phyloP scores from a whole-genome alignment of 345 rosid genomes.

The Populus pruinosa region DNA sequence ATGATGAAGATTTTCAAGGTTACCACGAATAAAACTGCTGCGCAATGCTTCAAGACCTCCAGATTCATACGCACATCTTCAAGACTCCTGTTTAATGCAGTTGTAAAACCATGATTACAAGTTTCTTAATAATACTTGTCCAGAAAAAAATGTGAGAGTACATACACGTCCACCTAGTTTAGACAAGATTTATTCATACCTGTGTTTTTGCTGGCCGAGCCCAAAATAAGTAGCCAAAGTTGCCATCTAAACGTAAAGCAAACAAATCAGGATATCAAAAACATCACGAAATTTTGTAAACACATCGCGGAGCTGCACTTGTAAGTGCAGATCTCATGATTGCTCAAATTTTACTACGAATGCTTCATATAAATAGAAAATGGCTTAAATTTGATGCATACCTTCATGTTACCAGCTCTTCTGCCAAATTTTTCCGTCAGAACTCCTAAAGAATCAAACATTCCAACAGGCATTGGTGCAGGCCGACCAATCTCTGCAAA shows the following conservation, averaged over 20 bases:
- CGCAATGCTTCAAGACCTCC: conserved; percentile 84
- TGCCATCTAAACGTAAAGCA: conserved; percentile 60
- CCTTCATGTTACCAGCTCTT: conserved; percentile 97
- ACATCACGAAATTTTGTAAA: neutral
- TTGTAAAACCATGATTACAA: neutral
- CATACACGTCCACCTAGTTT: neutral
- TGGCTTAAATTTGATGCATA: conserved; percentile 14
- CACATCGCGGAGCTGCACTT: neutral
- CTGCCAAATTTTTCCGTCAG: conserved; percentile 66
- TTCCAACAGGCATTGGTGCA: conserved; percentile 64
- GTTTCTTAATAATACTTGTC: neutral
- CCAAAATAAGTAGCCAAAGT: conserved; percentile 85
- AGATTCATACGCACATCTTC: conserved; percentile 89
- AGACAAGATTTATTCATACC: conserved; percentile 30
- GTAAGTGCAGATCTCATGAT: neutral
- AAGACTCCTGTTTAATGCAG: conserved; percentile 51
- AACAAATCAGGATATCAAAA: neutral
- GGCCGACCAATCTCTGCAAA: conserved; percentile 56
- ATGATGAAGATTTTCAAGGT: neutral
- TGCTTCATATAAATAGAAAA: neutral
- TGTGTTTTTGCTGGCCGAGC: conserved; percentile 85
- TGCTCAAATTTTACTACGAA: neutral
- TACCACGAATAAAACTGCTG: conserved; percentile 89
- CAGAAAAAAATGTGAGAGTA: neutral
- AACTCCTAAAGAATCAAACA: conserved; percentile 79